Conservation (phyloP, 2,329 filamentous ascomycete species). For the Cercospora zeina region DNA sequence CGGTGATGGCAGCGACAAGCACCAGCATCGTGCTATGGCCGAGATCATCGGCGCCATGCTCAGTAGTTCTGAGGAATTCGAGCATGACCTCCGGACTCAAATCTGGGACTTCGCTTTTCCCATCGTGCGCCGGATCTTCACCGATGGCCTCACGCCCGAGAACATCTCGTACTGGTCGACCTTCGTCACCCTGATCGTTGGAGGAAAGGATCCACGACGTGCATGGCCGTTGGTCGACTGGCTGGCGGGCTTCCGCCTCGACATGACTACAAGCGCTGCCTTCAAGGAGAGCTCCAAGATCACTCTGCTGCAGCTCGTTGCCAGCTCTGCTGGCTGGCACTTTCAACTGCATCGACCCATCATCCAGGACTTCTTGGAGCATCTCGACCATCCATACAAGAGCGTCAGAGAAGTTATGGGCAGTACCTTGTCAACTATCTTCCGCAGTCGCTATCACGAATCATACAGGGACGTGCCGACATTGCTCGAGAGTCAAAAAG, state of each 20-base stretch:
- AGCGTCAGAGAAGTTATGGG: conserved; percentile 94
- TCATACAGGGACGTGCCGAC: conserved; percentile 78
- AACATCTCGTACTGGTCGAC: conserved; percentile 94
- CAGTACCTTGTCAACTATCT: conserved; percentile 81
- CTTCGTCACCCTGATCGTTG: conserved; percentile 84
- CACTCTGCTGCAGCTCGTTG: conserved; percentile 81
- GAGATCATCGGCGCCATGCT: conserved; percentile 89
- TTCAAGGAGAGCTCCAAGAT: conserved; percentile 99
- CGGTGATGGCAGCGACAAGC: conserved; percentile 92
- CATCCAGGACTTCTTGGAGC: conserved; percentile 80
- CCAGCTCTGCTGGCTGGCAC: conserved; percentile 91
- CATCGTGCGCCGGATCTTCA: conserved; percentile 79
- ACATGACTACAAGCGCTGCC: conserved; percentile 92
- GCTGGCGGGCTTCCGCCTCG: conserved; percentile 80
- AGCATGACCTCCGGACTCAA: conserved; percentile 68
- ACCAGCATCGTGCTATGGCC: conserved; percentile 92
- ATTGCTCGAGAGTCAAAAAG: conserved; percentile 76
- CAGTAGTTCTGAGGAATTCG: conserved; percentile 75
- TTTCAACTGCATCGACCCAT: conserved; percentile 89
- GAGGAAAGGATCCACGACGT: conserved; percentile 84
- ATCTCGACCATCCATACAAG: conserved; percentile 97
- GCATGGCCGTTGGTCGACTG: conserved; percentile 82
- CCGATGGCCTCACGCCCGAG: conserved; percentile 90
- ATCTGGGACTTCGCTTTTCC: conserved; percentile 91
- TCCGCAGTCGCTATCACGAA: conserved; percentile 89